Evolutionary conservation across 2,329 filamentous ascomycete genomes (phyloP), one percentile per base, ranked within the genome.

Genomic region (Mollisia scopiformis): DNA sequence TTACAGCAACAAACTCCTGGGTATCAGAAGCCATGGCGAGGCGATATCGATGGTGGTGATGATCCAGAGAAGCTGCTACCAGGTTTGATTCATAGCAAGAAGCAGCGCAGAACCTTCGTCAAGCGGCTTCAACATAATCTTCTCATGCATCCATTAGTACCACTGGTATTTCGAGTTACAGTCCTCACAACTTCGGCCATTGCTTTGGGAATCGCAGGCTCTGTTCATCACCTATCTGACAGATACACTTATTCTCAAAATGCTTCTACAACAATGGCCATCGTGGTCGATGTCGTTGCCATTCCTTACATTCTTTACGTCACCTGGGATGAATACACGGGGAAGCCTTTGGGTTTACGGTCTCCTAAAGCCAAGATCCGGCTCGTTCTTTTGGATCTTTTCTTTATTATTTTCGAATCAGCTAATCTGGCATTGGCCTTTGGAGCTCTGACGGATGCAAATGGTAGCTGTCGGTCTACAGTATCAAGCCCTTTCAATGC

Each of bases 351-450:
- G 21, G 95, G 95, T 1, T 80, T 99, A 62, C 90, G 96, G 46
- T 88, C 88, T 6, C 88, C 92, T 10, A 88, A 88, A 59, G 89
- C 92, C 52, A 99, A 99, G 75, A 90, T 96, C 66, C 87, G 91
- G 14, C 85, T 99, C 53, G 91, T 98, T 62, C 86, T 99, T 57
- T 84, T 97, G 59, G 95, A 99, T 76, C 82, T 99, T 3, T 88
- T 97, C 71, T 99, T 99, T 74, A 97, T 99, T 71, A 93, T 98
- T 43, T 97, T 99, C 79, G 94, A 97, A 75, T 93, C 93, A 3
- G 93, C 93, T 55, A 98, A 97, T 77, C 84, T 96, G 27, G 91
- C 92, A 41, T 80, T 99, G 65, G 93, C 94, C 1, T 97, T 97
- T 74, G 90, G 92, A 73, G 90, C 92, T 8, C 79, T 97, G 57